Evolutionary conservation across 495 filamentous ascomycete species (phyloP).

Genomic region (Astrothelium subdiscretum): DNA sequence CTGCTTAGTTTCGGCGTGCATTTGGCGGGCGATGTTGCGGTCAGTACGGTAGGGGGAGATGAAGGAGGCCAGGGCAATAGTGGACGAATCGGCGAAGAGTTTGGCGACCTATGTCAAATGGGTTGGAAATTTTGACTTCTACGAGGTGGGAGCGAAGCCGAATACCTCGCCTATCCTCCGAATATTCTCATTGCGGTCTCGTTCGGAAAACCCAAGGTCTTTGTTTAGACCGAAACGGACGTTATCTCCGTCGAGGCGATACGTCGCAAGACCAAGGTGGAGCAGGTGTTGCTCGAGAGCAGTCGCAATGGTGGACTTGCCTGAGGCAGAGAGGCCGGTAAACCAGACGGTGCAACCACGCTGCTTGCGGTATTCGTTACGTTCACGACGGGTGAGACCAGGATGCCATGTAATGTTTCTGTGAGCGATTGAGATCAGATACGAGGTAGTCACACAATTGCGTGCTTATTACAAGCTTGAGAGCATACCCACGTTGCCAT

Average conservation of each 20-base stretch:
- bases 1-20: slow-evolving; percentile 51
- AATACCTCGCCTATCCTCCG: slow-evolving; percentile 77
- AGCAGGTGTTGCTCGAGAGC: slow-evolving; percentile 94
- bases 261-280: slow-evolving; percentile 67
- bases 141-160: not conserved
- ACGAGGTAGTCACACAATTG: not conserved
- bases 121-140: not conserved
- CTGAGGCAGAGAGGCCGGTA: slow-evolving; percentile 87
- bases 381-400: slow-evolving; percentile 74
- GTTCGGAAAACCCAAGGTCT: slow-evolving; percentile 87
- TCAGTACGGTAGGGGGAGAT: slow-evolving; percentile 90
- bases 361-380: slow-evolving; percentile 67
- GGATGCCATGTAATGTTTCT: slow-evolving; percentile 99
- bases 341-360: slow-evolving; percentile 94
- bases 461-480: not conserved
- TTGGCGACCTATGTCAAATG: slow-evolving; percentile 58
- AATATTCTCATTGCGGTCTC: slow-evolving; percentile 95
- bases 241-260: slow-evolving; percentile 96
- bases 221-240: slow-evolving; percentile 96
- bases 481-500: slow-evolving; percentile 15
- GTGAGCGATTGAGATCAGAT: slow-evolving; percentile 7
- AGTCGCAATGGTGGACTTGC: slow-evolving; percentile 91
- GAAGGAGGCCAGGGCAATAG: slow-evolving; percentile 86
- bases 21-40: slow-evolving; percentile 62
- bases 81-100: slow-evolving; percentile 82